Conservation (phyloP, 768 basidiomycete species). For the Leccinum variicolor region DNA sequence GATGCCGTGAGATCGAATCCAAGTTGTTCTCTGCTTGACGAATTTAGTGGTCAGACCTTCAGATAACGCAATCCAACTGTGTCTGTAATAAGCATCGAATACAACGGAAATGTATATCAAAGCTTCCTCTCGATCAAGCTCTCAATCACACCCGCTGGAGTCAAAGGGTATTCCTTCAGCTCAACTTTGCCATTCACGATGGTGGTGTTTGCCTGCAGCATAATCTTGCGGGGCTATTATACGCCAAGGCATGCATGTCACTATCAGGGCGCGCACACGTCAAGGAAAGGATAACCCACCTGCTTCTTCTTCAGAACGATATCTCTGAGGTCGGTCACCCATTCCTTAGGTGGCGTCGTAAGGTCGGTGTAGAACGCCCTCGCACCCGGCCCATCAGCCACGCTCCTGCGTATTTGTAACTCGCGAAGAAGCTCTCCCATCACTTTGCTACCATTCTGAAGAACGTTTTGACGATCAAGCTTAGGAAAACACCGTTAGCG, state of each 20-base stretch:
- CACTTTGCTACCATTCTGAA: slow-evolving; percentile 60
- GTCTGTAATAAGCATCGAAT: not conserved
- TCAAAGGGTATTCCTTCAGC: slow-evolving; percentile 77
- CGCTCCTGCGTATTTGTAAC: slow-evolving; percentile 82
- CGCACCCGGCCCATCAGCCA: slow-evolving; percentile 80
- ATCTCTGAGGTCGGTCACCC: slow-evolving; percentile 75
- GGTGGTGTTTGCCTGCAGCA: slow-evolving; percentile 81
- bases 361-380: slow-evolving; percentile 74
- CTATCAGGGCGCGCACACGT: not conserved
- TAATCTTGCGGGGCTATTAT: slow-evolving; percentile 73
- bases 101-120: slow-evolving; percentile 24
- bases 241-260: not conserved
- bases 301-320: slow-evolving; percentile 76
- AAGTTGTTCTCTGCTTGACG: no score
- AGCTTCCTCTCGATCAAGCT: slow-evolving; percentile 74
- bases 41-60: not conserved
- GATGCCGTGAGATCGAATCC: not conserved
- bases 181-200: slow-evolving; percentile 64
- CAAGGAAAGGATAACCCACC: slow-evolving; percentile 39
- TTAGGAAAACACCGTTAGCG: slow-evolving; percentile 22
- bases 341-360: slow-evolving; percentile 67
- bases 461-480: slow-evolving; percentile 71
- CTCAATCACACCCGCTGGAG: slow-evolving; percentile 69
- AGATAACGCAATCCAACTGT: not conserved
- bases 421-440: slow-evolving; percentile 75